Conservation (phyloP, 2,329 filamentous ascomycete genomes). For the Paecilomyces fulvus region DNA sequence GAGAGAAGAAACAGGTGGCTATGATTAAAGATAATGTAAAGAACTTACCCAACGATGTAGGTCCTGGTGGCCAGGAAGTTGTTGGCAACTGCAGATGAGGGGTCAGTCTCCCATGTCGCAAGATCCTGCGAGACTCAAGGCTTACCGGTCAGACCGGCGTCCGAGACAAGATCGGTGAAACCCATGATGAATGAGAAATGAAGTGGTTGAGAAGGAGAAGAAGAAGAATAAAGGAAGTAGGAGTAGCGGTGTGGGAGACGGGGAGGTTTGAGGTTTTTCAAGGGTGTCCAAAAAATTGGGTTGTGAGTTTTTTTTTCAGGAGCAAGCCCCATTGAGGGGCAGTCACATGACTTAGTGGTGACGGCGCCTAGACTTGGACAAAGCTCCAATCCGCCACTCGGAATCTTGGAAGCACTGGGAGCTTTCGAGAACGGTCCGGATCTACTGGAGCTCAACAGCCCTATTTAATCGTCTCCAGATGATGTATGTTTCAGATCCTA, state of each 20-base stretch:
- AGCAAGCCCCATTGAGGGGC: constrained; percentile 3
- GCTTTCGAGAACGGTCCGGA: constrained; percentile 25
- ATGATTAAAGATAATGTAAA: constrained; percentile 14
- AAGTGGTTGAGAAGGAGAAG: constrained; percentile 8
- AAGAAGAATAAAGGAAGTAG: constrained; percentile 10
- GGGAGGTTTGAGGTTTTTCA: constrained; percentile 21
- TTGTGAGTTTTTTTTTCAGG: constrained; percentile 14
- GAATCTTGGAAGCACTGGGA: constrained; percentile 15
- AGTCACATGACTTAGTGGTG: constrained; percentile 21
- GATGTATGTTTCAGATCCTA: background rate
- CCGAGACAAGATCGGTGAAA: constrained; percentile 58
- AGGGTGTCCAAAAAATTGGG: constrained; percentile 9
- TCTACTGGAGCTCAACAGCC: constrained; percentile 9
- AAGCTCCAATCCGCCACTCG: constrained; percentile 22
- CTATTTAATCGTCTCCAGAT: constrained; percentile 1
- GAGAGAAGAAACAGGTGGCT: constrained; percentile 11
- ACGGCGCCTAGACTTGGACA: constrained; percentile 17
- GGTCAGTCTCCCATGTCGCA: constrained; percentile 19
- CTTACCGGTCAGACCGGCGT: constrained; percentile 54
- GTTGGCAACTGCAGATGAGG: constrained; percentile 34
- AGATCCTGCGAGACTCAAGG: constrained; percentile 15
- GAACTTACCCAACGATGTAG: constrained; percentile 74
- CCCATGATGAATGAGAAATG: constrained; percentile 44
- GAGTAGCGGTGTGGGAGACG: constrained; percentile 12
- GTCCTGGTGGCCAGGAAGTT: constrained; percentile 51